A percentile compares a stretch with the other conserved stretches of the same genome.
Evolutionary conservation across 768 basidiomycete genomes (phyloP).

Genomic region (Kwoniella europaea): DNA sequence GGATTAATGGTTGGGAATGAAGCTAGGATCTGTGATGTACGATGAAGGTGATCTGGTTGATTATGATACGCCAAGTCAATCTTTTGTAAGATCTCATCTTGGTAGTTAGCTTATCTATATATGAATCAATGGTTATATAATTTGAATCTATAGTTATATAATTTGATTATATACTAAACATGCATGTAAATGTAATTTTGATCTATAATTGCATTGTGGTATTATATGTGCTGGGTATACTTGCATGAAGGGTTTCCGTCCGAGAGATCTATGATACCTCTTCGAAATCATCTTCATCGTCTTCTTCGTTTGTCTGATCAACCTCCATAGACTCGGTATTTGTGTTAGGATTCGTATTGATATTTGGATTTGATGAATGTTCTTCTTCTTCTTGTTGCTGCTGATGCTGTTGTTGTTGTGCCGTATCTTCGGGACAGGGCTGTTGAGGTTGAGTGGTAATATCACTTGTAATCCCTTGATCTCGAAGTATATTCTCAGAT

Average conservation of each 20-base stretch:
- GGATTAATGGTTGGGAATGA: conserved; percentile 34
- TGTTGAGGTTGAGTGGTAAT: neutral
- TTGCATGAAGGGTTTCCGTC: neutral
- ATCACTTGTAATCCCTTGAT: neutral
- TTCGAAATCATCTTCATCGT: conserved; percentile 35
- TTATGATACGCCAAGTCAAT: neutral
- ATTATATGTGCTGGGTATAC: conserved; percentile 15
- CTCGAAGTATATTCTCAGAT: neutral
- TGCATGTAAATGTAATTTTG: conserved; percentile 7
- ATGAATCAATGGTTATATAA: neutral
- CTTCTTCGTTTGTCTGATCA: conserved; percentile 26
- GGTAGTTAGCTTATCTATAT: neutral
- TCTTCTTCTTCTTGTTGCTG: neutral
- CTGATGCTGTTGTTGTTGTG: neutral
- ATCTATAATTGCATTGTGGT: neutral
- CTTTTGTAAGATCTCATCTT: neutral
- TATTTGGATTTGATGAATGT: no score
- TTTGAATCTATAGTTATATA: neutral
- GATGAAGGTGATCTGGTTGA: neutral
- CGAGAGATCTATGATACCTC: conserved; percentile 18
- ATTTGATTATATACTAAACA: neutral
- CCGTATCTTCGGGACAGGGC: conserved; percentile 42
- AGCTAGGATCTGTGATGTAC: neutral
- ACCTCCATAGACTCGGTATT: conserved; percentile 13
- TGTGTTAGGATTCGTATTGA: neutral